Evolutionary conservation across 306 rosid genomes (phyloP), one percentile per base, ranked within the genome.

Genomic region (Urtica urens): DNA sequence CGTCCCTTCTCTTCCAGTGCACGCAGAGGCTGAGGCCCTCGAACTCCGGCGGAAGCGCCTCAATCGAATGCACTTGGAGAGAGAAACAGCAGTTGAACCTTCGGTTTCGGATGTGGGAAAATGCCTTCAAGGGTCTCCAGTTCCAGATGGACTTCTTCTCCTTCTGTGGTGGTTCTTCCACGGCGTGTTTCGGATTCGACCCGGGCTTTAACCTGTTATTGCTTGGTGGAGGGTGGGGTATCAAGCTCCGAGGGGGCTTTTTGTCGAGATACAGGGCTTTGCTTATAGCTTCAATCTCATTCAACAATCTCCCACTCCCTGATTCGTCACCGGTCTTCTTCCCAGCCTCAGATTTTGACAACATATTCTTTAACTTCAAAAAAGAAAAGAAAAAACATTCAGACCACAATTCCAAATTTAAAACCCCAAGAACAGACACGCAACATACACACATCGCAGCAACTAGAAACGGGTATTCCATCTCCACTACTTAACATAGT

Each of bases 141-240:
- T 71, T 67, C 97, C 95, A 90, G 45, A 70, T 64, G 17, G 92
- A 84, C 65, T 72, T 84, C 82, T 90, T 90, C 41, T 90, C 95
- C 76, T 84, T 84, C 48, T 46, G 63, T 19, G 57, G 35, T 25
- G 48, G 43, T 31, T 77, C 80, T 18, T 74, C 86, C 33, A 67
- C 61, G 20, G 24, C 49, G 10, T 30, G 62, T 65, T 70, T 72
- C 7, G 40, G 45, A 58, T 64, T 76, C 14, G 46, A 65, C 53
- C 27, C 4, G 12, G 72, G 47, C 41, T 71, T 72, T 27, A 71
- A 56, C 44, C 63, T 46, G 40, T 63, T 51, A 60, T 31, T 68
- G 10, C 15, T 13, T 13, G 38, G 49, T 1, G 23, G 24, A 55
- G 71, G 37, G n/a, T n/a, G n/a, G n/a, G n/a, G n/a, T 29, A 49